These are phyloP conservation scores for Digitaria exilis DNA, from an alignment of 202 grass and related monocot genomes.

Conservation along the genomic window DNA sequence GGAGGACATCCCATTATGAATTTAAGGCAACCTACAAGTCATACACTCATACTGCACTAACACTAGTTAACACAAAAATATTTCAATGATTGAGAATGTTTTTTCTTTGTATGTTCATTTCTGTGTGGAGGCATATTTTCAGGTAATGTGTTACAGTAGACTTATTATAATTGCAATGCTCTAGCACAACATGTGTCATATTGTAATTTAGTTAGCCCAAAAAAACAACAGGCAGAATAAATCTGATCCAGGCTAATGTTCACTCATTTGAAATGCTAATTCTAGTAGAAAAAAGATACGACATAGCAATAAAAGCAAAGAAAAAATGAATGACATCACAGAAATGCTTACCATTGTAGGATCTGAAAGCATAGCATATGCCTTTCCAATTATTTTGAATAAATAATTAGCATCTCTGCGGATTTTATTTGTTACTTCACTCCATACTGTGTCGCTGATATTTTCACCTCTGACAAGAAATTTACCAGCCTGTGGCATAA, in stretches of 20 bases:
- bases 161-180: background rate
- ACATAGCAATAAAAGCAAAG: background rate
- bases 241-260: background rate
- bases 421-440: slow-evolving; percentile 55
- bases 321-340: background rate
- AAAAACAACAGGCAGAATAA: slow-evolving; percentile 17
- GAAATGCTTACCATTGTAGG: slow-evolving; percentile 57
- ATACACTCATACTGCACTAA: background rate
- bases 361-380: slow-evolving; percentile 85
- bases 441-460: slow-evolving; percentile 51
- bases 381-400: slow-evolving; percentile 90
- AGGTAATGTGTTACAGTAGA: background rate
- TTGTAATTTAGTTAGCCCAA: background rate
- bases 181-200: background rate
- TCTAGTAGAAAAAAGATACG: background rate
- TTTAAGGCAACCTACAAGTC: background rate
- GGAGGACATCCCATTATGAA: background rate
- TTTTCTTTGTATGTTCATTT: background rate
- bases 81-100: background rate
- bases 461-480: slow-evolving; percentile 79
- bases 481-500: slow-evolving; percentile 65
- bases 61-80: background rate
- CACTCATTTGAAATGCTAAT: background rate
- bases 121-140: background rate
- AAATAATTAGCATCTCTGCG: slow-evolving; percentile 77